Conservation (phyloP, 257 asterid species). For the Lithospermum erythrorhizon region DNA sequence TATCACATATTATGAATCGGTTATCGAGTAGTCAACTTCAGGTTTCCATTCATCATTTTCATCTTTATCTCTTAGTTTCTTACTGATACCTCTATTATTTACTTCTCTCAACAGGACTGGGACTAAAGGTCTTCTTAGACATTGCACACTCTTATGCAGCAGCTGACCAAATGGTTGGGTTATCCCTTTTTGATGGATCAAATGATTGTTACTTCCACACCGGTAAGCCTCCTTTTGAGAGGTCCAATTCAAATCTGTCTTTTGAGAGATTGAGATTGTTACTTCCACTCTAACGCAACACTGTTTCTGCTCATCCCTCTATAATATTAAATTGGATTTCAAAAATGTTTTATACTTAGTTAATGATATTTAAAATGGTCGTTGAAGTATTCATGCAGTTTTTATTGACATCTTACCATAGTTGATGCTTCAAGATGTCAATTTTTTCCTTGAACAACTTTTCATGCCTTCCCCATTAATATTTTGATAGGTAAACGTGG, state of each 20-base stretch:
- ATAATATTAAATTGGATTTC: neutral
- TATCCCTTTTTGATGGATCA: conserved; percentile 91
- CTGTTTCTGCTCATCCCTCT: neutral
- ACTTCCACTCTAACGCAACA: neutral
- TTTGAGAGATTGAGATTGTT: neutral
- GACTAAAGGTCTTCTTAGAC: conserved; percentile 77
- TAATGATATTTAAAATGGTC: neutral
- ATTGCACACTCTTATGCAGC: conserved; percentile 95
- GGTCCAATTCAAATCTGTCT: neutral
- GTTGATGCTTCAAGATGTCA: neutral
- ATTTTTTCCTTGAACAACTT: neutral
- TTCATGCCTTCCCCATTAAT: conserved; percentile 1
- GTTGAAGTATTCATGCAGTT: neutral
- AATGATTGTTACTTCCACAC: conserved; percentile 95
- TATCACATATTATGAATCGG: no score
- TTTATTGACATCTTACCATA: neutral
- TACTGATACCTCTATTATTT: conserved; percentile 8
- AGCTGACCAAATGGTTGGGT: conserved; percentile 94
- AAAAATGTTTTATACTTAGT: neutral
- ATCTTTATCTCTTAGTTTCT: neutral
- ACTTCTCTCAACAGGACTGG: conserved; percentile 53
- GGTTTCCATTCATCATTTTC: conserved; percentile 10
- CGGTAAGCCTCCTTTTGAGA: conserved; percentile 31
- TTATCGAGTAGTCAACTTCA: neutral
- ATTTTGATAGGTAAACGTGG: conserved; percentile 80